Base-by-base conservation (phyloP, 495 filamentous ascomycete genomes). In the Amniculicola lignicola region DNA sequence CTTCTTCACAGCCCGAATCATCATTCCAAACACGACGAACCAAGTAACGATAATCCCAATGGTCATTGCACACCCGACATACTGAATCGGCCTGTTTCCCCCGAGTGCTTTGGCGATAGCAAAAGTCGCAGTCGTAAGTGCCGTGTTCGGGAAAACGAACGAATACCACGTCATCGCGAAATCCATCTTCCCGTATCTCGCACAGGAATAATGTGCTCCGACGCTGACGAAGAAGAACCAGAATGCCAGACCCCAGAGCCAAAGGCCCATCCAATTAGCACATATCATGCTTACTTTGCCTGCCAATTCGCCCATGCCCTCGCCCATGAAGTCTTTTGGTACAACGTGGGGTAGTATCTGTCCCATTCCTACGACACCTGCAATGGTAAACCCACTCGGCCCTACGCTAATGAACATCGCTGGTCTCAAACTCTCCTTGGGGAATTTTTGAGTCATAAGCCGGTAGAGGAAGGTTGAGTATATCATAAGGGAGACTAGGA, bases 91-190 rank as follows among this genome's bases (percentile, higher is more conserved):
- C 10, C 47, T 24, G 27, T 60, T 65, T 15, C 27, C 29, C 36
- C 33, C 33, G 1, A 67, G 46, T 25, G 61, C 60, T 27, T 75
- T 76, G 2, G 80, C 84, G n/a, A 92, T 72, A 2, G 83, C 82
- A 59, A 87, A 83, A 0, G 87, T 91, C 0, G 87, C 85, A 0
- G 84, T 87, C 27, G 86, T 73, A 31, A 90, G 67, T 0, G 86
- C 85, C 5, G 88, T 92, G 59, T 95, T 92, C 2, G 89, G 89
- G 64, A 95, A 95, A 0, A 95, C 77, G 65, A 91, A 95, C 0
- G 84, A 87, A 68, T 82, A 93, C 87, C 88, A 95, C 2, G 82
- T 88, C 88, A 95, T 92, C 21, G 85, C 83, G 64, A 91, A 95
- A 11, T 77, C 76, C 73, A 90, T 82, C 33, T 80, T 81, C 14